Evolutionary conservation across 306 rosid species (phyloP).

Genomic region (Prunus kanzakura): DNA sequence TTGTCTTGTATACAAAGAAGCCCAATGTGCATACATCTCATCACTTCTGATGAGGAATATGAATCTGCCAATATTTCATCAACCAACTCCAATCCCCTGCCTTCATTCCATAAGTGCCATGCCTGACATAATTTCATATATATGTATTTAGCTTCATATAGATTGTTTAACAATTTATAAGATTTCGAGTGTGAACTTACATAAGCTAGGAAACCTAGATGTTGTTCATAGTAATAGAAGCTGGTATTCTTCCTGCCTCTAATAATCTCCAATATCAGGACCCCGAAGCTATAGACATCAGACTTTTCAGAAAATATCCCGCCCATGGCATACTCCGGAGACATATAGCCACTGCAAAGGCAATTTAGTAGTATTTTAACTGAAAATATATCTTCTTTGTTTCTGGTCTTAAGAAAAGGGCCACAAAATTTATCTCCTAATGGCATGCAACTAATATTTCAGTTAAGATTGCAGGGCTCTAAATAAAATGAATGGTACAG

Average conservation of each 20-base stretch:
- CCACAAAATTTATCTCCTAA: not conserved
- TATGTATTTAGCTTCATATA: not conserved
- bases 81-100: not conserved
- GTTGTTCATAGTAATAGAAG: conserved; percentile 2
- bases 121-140: not conserved
- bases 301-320: conserved; percentile 33
- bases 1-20: conserved; percentile 29
- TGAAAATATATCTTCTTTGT: not conserved
- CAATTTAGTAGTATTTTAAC: not conserved
- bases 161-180: not conserved
- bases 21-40: conserved; percentile 17
- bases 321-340: conserved; percentile 27
- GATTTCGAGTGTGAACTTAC: conserved; percentile 18
- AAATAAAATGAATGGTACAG: too few species aligned
- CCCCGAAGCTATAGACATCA: conserved; percentile 33
- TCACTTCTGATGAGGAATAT: not conserved
- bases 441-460: too few species aligned
- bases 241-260: conserved; percentile 26
- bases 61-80: conserved; percentile 6
- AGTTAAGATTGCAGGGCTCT: too few species aligned
- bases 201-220: conserved; percentile 23
- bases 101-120: conserved; percentile 16
- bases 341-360: conserved; percentile 29
- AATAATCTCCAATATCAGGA: conserved; percentile 35
- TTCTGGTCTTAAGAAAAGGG: too few species aligned